phyloP scores from a whole-genome alignment of 2,329 filamentous ascomycete genomes.

The Verticillium nubilum region DNA sequence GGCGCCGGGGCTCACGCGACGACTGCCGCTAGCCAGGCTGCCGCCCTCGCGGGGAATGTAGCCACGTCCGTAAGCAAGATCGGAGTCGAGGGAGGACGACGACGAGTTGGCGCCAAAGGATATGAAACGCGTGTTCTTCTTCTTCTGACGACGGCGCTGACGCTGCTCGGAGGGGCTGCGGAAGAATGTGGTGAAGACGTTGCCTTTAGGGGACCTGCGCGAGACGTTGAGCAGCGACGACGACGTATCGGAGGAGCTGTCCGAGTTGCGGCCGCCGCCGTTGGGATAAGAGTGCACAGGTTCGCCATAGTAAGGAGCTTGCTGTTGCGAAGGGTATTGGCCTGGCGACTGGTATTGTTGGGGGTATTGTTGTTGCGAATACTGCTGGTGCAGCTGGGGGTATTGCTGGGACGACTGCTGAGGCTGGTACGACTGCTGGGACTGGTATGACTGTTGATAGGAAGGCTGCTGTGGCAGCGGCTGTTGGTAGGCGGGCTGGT shows the following conservation, averaged over 20 bases:
- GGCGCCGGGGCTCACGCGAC: not conserved
- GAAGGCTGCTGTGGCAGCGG: not conserved
- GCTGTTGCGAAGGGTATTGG: slow-evolving; percentile 9
- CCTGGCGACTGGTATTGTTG: slow-evolving; percentile 3
- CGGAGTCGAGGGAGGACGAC: slow-evolving; percentile 61
- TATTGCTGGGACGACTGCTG: slow-evolving; percentile 10
- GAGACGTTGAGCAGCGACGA: slow-evolving; percentile 64
- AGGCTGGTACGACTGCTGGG: slow-evolving; percentile 11
- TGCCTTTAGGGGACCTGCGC: slow-evolving; percentile 42
- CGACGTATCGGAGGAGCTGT: slow-evolving; percentile 46
- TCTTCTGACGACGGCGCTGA: slow-evolving; percentile 29
- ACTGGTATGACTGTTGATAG: slow-evolving; percentile 15
- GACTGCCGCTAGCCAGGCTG: slow-evolving; percentile 9
- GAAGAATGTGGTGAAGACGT: slow-evolving; percentile 59
- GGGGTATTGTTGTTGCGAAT: slow-evolving; percentile 10
- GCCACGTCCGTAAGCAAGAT: slow-evolving; percentile 62
- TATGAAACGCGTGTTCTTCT: slow-evolving; percentile 48
- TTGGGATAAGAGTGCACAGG: not conserved
- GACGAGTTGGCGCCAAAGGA: slow-evolving; percentile 55
- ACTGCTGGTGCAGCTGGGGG: slow-evolving; percentile 12
- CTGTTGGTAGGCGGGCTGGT: not conserved
- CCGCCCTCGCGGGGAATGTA: slow-evolving; percentile 39
- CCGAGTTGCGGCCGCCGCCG: slow-evolving; percentile 12
- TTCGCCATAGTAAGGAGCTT: not conserved
- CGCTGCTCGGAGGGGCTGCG: slow-evolving; percentile 52